Percentiles rank a stretch among this genome's conserved stretches.
Conservation (phyloP, 2,329 filamentous ascomycete species). For the Fusarium brachygibbosum region DNA sequence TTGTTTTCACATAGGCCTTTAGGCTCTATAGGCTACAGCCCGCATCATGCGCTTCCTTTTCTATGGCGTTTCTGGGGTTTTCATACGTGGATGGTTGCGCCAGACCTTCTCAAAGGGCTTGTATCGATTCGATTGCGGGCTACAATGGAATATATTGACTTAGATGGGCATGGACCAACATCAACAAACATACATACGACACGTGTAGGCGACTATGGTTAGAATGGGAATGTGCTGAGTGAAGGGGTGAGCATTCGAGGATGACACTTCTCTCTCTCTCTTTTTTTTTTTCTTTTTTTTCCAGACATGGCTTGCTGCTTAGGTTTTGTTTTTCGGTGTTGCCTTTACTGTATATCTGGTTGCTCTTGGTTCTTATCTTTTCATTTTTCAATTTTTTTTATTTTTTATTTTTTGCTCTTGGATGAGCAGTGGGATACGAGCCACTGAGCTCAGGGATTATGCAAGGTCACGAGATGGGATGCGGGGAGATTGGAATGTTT, state of each 20-base stretch:
- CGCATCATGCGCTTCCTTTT: conserved; percentile 27
- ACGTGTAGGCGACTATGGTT: conserved; percentile 11
- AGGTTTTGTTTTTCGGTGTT: conserved; percentile 4
- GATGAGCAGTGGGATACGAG: conserved; percentile 14
- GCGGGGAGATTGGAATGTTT: conserved; percentile 10
- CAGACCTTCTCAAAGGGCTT: conserved; percentile 7
- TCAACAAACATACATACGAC: conserved; percentile 5
- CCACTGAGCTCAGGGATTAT: conserved; percentile 33
- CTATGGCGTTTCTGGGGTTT: conserved; percentile 28
- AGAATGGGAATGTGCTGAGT: conserved; percentile 17
- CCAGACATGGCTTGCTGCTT: conserved; percentile 7
- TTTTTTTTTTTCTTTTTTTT: too few relatives aligned
- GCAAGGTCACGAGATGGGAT: conserved; percentile 18
- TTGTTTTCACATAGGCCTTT: conserved; percentile 23
- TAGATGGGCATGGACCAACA: conserved; percentile 11
- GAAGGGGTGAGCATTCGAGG: background rate
- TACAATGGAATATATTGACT: conserved; percentile 27
- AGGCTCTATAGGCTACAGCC: conserved; percentile 11
- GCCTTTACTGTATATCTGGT: background rate
- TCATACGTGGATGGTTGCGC: conserved; percentile 21
- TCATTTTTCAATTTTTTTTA: background rate
- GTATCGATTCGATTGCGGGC: conserved; percentile 13
- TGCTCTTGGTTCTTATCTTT: conserved; percentile 5
- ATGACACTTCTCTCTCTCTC: conserved; percentile 1
- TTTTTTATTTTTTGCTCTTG: conserved; percentile 10